phyloP scores from a whole-genome alignment of 208 protist genomes.

The Vickermania ingenoplastis region DNA sequence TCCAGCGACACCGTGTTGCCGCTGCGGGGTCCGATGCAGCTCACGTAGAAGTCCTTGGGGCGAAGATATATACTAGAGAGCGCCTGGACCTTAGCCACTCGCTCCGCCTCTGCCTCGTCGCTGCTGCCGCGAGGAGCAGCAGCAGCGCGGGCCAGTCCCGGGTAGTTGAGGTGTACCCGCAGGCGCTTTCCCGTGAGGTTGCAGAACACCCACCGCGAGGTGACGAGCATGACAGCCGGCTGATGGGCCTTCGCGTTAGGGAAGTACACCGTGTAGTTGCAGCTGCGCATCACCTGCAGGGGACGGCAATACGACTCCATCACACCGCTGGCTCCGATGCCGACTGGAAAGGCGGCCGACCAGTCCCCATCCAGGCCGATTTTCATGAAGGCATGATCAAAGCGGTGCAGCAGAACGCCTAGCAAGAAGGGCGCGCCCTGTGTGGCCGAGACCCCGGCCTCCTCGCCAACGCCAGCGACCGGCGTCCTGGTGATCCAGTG shows the following conservation, averaged over 20 bases:
- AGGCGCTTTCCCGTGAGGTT: constrained; percentile 61
- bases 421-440: constrained; percentile 64
- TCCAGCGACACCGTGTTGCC: constrained; percentile 52
- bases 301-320: constrained; percentile 26
- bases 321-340: constrained; percentile 56
- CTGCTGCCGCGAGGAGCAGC: neutral
- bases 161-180: constrained; percentile 43
- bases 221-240: constrained; percentile 56
- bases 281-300: constrained; percentile 49
- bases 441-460: constrained; percentile 67
- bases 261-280: constrained; percentile 70
- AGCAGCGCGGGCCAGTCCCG: constrained; percentile 10
- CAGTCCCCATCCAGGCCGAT: constrained; percentile 63
- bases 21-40: constrained; percentile 53
- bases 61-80: constrained; percentile 34
- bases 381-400: constrained; percentile 39
- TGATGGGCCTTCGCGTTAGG: constrained; percentile 53
- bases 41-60: constrained; percentile 66
- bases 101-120: constrained; percentile 10
- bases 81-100: constrained; percentile 22
- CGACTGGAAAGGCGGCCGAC: constrained; percentile 42
- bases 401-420: constrained; percentile 39
- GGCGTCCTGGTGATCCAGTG: constrained; percentile 31
- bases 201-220: constrained; percentile 65
- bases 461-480: constrained; percentile 36